Evolutionary conservation across 2,329 filamentous ascomycete genomes (phyloP).

Genomic region (Talaromyces sp.): DNA sequence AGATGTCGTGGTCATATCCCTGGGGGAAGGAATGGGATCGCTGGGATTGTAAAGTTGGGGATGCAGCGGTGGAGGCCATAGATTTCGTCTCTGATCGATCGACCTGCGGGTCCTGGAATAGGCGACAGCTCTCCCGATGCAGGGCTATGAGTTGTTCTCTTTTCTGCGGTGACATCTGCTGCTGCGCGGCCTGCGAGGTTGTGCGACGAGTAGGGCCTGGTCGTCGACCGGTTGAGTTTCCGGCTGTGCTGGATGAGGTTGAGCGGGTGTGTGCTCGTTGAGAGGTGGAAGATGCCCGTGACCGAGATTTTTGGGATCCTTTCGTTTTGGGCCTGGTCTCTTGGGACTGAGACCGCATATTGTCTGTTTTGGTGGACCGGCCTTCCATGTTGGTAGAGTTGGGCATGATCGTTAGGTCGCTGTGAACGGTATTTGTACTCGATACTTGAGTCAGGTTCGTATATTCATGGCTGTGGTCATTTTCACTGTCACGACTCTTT

Average conservation of each 20-base stretch:
- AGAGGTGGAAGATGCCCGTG: conserved; percentile 32
- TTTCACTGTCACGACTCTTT: background rate
- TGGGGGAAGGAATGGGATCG: conserved; percentile 12
- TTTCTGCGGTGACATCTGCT: conserved; percentile 22
- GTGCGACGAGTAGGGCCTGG: conserved; percentile 17
- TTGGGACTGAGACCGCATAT: background rate
- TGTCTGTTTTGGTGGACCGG: background rate
- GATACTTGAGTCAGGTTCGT: background rate
- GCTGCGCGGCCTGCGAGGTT: conserved; percentile 18
- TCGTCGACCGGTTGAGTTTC: conserved; percentile 20
- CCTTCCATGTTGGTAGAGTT: background rate
- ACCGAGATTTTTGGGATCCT: conserved; percentile 26
- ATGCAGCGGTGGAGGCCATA: conserved; percentile 6
- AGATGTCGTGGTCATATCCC: conserved; percentile 9
- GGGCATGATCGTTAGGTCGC: background rate
- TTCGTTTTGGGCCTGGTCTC: background rate
- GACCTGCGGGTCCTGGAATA: conserved; percentile 30
- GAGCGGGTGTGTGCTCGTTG: conserved; percentile 30
- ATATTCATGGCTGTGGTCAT: background rate
- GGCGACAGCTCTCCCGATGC: conserved; percentile 40
- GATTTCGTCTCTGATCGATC: background rate
- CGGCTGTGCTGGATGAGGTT: conserved; percentile 32
- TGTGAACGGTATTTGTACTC: conserved; percentile 7
- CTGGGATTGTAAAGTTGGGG: conserved; percentile 9
- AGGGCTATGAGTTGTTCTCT: conserved; percentile 38